Conservation (phyloP, 75 land plant genomes). For the Azolla pinnata region DNA sequence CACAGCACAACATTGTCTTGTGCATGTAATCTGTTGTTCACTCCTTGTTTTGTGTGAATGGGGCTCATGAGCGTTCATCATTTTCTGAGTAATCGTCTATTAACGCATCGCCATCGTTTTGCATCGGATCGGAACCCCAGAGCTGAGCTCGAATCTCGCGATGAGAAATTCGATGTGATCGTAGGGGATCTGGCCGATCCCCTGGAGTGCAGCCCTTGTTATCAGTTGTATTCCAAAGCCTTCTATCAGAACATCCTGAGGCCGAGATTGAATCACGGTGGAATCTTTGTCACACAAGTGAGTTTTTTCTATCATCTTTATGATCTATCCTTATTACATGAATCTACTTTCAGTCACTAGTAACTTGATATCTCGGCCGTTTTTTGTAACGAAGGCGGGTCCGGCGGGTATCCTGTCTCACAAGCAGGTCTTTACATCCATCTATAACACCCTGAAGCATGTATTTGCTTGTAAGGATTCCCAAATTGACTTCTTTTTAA, state of each 20-base stretch:
- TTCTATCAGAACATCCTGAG: slow-evolving; percentile 72
- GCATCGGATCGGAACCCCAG: too few relatives aligned
- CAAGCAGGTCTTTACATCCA: slow-evolving; percentile 83
- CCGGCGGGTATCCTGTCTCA: slow-evolving; percentile 90
- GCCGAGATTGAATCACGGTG: slow-evolving; percentile 56
- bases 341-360: too few relatives aligned
- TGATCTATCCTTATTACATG: too few relatives aligned
- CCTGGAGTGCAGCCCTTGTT: slow-evolving; percentile 91
- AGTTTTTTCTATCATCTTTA: background rate
- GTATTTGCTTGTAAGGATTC: slow-evolving; percentile 62
- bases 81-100: too few relatives aligned
- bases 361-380: background rate
- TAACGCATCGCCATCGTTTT: too few relatives aligned
- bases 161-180: slow-evolving; percentile 70
- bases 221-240: slow-evolving; percentile 76
- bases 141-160: slow-evolving; percentile 53
- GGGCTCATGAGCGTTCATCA: too few relatives aligned
- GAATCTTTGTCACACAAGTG: slow-evolving; percentile 91
- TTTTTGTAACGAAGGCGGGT: slow-evolving; percentile 41
- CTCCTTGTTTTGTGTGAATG: too few relatives aligned
- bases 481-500: too few relatives aligned
- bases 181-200: slow-evolving; percentile 95
- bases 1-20: too few relatives aligned
- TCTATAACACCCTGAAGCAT: slow-evolving; percentile 82
- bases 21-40: too few relatives aligned